A percentile compares a stretch with the other conserved stretches of the same genome.
phyloP scores from a whole-genome alignment of 2,329 filamentous ascomycete genomes.

The Neonectria punicea region DNA sequence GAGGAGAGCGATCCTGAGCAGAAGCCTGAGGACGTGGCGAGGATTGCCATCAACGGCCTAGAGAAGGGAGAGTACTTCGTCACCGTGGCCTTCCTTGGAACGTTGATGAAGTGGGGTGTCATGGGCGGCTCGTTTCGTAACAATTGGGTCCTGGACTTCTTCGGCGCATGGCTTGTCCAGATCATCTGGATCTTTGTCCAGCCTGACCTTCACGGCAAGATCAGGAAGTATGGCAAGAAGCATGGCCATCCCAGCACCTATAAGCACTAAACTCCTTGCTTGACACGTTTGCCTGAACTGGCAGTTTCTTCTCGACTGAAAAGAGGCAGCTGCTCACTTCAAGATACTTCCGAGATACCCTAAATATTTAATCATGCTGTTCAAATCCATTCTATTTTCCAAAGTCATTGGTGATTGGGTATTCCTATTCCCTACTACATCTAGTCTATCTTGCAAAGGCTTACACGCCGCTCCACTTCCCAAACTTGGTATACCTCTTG shows the following conservation, averaged over 20 bases:
- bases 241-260: conserved; percentile 68
- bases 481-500: conserved; percentile 69
- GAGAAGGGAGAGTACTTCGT: conserved; percentile 85
- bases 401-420: conserved; percentile 20
- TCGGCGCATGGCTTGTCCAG: conserved; percentile 63
- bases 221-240: conserved; percentile 65
- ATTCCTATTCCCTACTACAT: conserved; percentile 26
- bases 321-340: neutral
- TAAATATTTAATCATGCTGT: conserved; percentile 30
- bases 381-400: conserved; percentile 23
- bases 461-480: conserved; percentile 71
- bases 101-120: conserved; percentile 73
- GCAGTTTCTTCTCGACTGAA: neutral
- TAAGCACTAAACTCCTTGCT: conserved; percentile 41
- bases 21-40: conserved; percentile 81
- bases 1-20: conserved; percentile 87
- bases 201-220: conserved; percentile 66
- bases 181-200: conserved; percentile 69
- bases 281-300: neutral
- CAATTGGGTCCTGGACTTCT: conserved; percentile 68
- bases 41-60: conserved; percentile 74
- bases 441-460: conserved; percentile 7
- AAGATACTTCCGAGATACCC: conserved; percentile 31
- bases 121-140: conserved; percentile 68
- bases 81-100: conserved; percentile 77